phyloP scores from a whole-genome alignment of 306 rosid genomes.

The Coriaria nepalensis region DNA sequence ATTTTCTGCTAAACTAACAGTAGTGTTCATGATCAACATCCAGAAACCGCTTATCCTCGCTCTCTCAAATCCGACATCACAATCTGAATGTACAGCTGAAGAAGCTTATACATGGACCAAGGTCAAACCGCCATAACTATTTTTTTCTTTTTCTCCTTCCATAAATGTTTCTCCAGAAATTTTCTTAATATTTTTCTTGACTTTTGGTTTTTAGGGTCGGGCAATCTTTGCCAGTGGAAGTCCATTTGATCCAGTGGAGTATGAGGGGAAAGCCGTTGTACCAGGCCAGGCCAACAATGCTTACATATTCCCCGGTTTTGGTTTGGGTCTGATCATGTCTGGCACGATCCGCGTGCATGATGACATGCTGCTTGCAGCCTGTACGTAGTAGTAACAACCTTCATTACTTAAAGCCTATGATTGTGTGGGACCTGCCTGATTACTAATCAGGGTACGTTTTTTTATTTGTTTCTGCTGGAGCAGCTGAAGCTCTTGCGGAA shows the following conservation, averaged over 20 bases:
- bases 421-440: too few species aligned
- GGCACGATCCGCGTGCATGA: constrained; percentile 89
- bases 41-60: constrained; percentile 96
- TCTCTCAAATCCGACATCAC: constrained; percentile 95
- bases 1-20: neutral
- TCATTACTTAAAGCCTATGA: neutral
- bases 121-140: constrained; percentile 23
- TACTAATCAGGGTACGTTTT: too few species aligned
- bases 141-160: neutral
- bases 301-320: constrained; percentile 92
- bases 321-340: constrained; percentile 88
- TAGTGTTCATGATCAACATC: constrained; percentile 23
- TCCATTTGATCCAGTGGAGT: constrained; percentile 73
- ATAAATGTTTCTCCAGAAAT: too few species aligned
- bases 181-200: neutral
- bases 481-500: constrained; percentile 93
- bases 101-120: constrained; percentile 95
- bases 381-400: constrained; percentile 41
- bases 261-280: constrained; percentile 53
- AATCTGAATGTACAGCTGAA: constrained; percentile 96
- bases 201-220: constrained; percentile 38
- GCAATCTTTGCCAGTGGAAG: constrained; percentile 95
- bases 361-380: constrained; percentile 95
- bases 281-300: constrained; percentile 99
- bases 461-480: constrained; percentile 5